Percentiles rank a stretch among this genome's conserved stretches.
Conservation (phyloP, 163 green algal species). For the Coccomyxa subellipsoidea region DNA sequence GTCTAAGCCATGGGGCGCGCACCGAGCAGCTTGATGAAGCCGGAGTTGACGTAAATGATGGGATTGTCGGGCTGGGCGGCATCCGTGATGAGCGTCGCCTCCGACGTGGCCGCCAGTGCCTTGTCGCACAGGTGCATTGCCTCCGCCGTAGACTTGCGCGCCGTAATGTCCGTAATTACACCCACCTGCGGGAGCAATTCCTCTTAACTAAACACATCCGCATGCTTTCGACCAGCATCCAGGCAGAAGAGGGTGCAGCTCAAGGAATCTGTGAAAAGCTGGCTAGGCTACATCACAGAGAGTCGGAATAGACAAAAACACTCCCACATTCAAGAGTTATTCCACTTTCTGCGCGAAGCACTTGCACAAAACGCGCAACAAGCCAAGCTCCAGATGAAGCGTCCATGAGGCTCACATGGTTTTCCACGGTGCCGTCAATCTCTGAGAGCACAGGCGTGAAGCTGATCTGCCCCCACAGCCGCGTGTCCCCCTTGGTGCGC, state of each 20-base stretch:
- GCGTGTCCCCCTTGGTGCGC: neutral
- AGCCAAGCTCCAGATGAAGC: neutral
- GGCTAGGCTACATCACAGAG: no score
- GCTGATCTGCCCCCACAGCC: slow-evolving; percentile 7
- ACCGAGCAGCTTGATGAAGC: slow-evolving; percentile 68
- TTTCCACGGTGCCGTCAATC: neutral
- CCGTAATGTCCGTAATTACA: slow-evolving; percentile 9
- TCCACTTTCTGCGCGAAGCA: no score
- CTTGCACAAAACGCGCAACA: neutral
- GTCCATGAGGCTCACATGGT: neutral
- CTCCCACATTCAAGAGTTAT: no score
- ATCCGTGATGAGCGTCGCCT: slow-evolving; percentile 78
- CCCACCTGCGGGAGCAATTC: no score
- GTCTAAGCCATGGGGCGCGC: no score
- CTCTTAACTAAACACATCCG: no score
- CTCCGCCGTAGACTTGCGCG: neutral
- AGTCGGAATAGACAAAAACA: no score
- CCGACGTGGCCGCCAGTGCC: slow-evolving; percentile 4
- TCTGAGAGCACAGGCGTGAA: slow-evolving; percentile 1
- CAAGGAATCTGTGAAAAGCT: no score
- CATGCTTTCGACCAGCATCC: no score
- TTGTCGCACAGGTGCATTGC: slow-evolving; percentile 16
- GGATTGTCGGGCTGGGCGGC: slow-evolving; percentile 57
- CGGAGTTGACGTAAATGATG: slow-evolving; percentile 70
- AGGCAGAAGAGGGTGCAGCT: no score